Base-by-base conservation (phyloP, 164 flowering plant genomes). In the Vitis rotundifolia region DNA sequence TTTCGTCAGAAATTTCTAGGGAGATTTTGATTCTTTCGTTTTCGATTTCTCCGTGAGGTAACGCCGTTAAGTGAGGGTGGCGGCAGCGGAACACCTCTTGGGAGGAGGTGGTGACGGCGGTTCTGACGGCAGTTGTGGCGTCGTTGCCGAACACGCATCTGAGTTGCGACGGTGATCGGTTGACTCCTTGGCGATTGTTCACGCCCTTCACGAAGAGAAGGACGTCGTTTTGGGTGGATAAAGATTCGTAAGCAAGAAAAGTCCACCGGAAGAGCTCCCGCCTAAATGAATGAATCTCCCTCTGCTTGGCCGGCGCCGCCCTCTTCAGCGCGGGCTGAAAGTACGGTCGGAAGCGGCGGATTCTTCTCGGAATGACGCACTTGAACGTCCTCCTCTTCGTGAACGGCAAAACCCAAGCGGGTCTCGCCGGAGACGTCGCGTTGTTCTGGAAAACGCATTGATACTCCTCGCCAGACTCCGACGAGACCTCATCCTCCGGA, bases 81-180 rank as follows among this genome's bases (percentile, higher is more conserved):
- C 5, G 50, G 58, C 97, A 94, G 4, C 97, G 80, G 83, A 94
- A 92, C 0, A 94, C 98, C 68, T 92, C 98, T 59, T 90, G 97
- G 2, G 68, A 44, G 14, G 97, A 90, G 82, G 73, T 75, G 3
- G 84, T 83, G 28, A 94, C 94, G 61, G 84, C 49, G 6, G 96
- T 92, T 66, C 16, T 78, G 7, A 81, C 80, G 72, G 72, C 69
- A 73, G n/a, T 55, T 22, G 1, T 12, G 1, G 9, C 68, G 65
- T 59, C 79, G 63, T 72, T 61, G 3, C 68, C 73, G 68, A 95
- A 95, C 2, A 89, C 81, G 82, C 99, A 92, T 2, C 54, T 64
- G 58, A 92, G 80, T 9, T 88, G 82, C 2, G 67, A 8, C 0
- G 91, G 85, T 0, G 81, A 26, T 11, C 82, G 75, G 72, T 84